phyloP scores from a whole-genome alignment of 83 land plant genomes.

The Thuja plicata region DNA sequence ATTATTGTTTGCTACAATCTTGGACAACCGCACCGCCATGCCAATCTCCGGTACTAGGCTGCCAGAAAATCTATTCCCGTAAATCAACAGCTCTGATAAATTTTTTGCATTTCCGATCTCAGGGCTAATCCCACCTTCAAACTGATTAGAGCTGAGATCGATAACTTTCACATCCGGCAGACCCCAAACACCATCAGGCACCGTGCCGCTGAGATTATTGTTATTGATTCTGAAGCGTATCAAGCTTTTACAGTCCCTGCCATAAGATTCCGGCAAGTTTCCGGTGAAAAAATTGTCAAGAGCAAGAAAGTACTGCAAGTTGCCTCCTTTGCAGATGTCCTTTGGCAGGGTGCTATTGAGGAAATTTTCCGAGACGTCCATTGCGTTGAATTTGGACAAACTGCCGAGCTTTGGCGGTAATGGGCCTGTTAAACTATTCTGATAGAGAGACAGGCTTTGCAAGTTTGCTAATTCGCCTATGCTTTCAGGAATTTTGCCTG shows the following conservation, averaged over 20 bases:
- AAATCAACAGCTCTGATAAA: conserved; percentile 42
- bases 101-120: conserved; percentile 30
- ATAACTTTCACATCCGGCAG: conserved; percentile 49
- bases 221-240: conserved; percentile 46
- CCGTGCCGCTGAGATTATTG: conserved; percentile 41
- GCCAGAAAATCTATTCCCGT: conserved; percentile 63
- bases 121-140: conserved; percentile 40
- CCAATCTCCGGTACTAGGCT: conserved; percentile 52
- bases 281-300: neutral
- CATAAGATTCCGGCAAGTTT: neutral
- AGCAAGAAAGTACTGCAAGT: conserved; percentile 7
- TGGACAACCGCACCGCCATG: conserved; percentile 24
- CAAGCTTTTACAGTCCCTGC: neutral
- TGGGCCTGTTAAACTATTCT: conserved; percentile 19
- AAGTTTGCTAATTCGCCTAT: neutral
- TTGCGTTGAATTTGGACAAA: neutral
- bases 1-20: conserved; percentile 40
- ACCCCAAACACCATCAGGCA: conserved; percentile 42
- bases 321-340: conserved; percentile 16
- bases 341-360: conserved; percentile 20
- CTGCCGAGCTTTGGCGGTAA: conserved; percentile 17
- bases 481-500: neutral
- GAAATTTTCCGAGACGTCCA: conserved; percentile 11
- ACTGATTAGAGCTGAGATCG: conserved; percentile 52
- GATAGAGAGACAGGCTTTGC: conserved; percentile 16